These are phyloP conservation scores for Cordyceps farinosa DNA, from an alignment of 2,329 filamentous ascomycete genomes.

Conservation along the genomic window DNA sequence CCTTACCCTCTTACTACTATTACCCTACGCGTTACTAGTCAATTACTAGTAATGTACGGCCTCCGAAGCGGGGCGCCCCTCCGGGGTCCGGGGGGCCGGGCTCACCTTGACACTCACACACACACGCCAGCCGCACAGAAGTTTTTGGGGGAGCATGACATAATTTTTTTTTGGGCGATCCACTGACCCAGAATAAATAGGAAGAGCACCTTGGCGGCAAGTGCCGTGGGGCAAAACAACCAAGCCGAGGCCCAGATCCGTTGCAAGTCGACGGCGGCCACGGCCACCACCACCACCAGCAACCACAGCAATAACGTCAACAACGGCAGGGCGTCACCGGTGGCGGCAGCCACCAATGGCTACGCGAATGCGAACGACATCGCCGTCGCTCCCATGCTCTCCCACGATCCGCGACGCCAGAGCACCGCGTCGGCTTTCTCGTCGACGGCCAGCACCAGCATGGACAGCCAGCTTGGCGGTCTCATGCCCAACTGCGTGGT, in stretches of 20 bases:
- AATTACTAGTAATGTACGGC: conserved; percentile 5
- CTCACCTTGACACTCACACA: not conserved
- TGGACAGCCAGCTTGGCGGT: conserved; percentile 27
- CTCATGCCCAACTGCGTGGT: conserved; percentile 27
- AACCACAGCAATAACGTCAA: conserved; percentile 24
- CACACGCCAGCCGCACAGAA: not conserved
- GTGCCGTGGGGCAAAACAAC: conserved; percentile 32
- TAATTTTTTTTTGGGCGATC: conserved; percentile 10
- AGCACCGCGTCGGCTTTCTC: conserved; percentile 30
- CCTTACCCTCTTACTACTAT: not conserved
- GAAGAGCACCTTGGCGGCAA: conserved; percentile 42
- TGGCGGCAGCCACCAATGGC: conserved; percentile 1
- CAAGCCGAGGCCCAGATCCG: conserved; percentile 45
- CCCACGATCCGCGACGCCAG: conserved; percentile 36
- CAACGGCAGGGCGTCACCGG: not conserved
- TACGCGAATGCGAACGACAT: conserved; percentile 6
- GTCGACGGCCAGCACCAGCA: conserved; percentile 23
- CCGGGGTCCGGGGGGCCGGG: conserved; percentile 7
- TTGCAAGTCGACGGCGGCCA: conserved; percentile 36
- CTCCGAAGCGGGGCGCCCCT: conserved; percentile 9
- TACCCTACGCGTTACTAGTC: conserved; percentile 9
- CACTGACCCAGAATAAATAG: conserved; percentile 31
- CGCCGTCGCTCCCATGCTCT: conserved; percentile 23
- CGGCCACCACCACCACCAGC: conserved; percentile 26
- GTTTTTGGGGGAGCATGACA: not conserved